phyloP scores from a whole-genome alignment of 108 stramenopile genomes.

The Parietichytrium sp. region DNA sequence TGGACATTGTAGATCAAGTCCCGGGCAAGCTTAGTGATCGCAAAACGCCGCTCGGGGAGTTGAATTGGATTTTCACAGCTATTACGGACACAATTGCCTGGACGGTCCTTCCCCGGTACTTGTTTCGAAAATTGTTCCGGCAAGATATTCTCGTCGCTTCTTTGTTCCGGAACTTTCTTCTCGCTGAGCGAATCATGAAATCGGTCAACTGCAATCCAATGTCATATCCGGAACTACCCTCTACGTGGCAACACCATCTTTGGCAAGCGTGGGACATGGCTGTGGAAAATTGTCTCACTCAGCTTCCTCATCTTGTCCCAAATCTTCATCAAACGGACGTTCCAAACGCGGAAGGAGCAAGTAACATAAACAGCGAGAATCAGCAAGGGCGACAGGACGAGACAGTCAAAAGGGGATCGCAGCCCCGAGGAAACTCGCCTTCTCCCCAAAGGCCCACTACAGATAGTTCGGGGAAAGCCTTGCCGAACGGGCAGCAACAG shows the following conservation, averaged over 20 bases:
- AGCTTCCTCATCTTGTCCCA: slow-evolving; percentile 47
- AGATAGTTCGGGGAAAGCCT: too few relatives aligned
- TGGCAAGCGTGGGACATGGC: slow-evolving; percentile 99
- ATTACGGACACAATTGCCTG: slow-evolving; percentile 99
- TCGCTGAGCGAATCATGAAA: slow-evolving; percentile 91
- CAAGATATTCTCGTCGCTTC: slow-evolving; percentile 91
- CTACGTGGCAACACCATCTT: slow-evolving; percentile 78
- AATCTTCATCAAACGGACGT: too few relatives aligned
- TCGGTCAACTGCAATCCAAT: slow-evolving; percentile 83
- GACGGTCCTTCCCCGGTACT: slow-evolving; percentile 87
- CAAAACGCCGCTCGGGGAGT: slow-evolving; percentile 78
- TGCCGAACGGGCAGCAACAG: neutral
- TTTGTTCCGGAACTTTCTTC: slow-evolving; percentile 96
- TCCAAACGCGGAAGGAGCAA: slow-evolving; percentile 37
- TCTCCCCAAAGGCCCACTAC: too few relatives aligned
- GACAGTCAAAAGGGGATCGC: neutral
- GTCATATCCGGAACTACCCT: slow-evolving; percentile 82
- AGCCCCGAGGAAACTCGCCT: too few relatives aligned
- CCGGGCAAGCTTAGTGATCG: slow-evolving; percentile 86
- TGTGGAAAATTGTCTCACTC: slow-evolving; percentile 83
- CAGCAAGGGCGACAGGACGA: too few relatives aligned
- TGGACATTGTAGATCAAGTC: slow-evolving; percentile 78
- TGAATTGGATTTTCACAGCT: slow-evolving; percentile 99
- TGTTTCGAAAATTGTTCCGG: slow-evolving; percentile 95
- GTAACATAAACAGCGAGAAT: too few relatives aligned